A percentile compares a stretch with the other conserved stretches of the same genome.
Conservation (phyloP, 306 rosid genomes). For the Ochetophila trinervis region DNA sequence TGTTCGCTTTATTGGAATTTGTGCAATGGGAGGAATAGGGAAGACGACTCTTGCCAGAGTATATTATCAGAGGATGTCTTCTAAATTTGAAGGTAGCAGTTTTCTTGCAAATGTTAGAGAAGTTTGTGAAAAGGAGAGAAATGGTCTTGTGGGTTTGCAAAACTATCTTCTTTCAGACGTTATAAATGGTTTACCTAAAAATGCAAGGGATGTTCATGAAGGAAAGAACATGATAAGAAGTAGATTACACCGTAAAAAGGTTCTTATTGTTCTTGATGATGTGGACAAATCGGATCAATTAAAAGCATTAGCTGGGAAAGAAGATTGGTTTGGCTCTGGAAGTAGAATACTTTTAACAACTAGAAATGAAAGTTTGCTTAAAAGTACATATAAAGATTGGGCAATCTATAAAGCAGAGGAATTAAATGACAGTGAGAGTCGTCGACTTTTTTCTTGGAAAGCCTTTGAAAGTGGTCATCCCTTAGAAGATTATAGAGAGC, state of each 20-base stretch:
- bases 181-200: neutral
- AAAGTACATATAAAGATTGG: neutral
- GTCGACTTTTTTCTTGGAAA: conserved; percentile 16
- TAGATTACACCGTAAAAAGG: neutral
- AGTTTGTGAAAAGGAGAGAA: too few relatives aligned
- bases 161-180: conserved; percentile 3
- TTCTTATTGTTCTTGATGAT: conserved; percentile 16
- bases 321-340: conserved; percentile 12
- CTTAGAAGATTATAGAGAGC: neutral
- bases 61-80: too few relatives aligned
- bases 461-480: conserved; percentile 14
- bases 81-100: too few relatives aligned
- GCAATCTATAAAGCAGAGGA: neutral
- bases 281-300: conserved; percentile 1
- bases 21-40: too few relatives aligned
- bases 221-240: conserved; percentile 16
- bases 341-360: conserved; percentile 15
- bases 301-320: neutral
- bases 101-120: too few relatives aligned
- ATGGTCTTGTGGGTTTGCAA: neutral
- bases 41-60: too few relatives aligned
- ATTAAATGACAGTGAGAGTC: neutral
- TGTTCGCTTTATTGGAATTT: too few relatives aligned
- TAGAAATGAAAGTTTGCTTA: conserved; percentile 14
- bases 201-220: neutral